Conservation (phyloP, 78 protist species). For the Tieghemostelium lacteum region DNA sequence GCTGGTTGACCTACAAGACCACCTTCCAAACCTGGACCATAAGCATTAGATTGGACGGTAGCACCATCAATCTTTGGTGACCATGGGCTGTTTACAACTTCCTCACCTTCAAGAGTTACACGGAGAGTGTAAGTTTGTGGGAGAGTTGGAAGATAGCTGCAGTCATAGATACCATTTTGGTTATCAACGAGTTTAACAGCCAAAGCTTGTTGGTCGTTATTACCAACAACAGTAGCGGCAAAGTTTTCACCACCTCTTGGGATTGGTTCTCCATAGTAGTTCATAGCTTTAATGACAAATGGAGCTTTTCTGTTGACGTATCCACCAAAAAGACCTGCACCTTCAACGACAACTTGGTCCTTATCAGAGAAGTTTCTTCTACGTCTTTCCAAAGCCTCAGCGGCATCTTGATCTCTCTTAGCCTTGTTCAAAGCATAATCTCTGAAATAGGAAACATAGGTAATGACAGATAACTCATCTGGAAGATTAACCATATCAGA, state of each 20-base stretch:
- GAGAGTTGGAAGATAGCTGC: slow-evolving; percentile 18
- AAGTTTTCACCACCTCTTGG: slow-evolving; percentile 80
- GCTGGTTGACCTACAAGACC: slow-evolving; percentile 73
- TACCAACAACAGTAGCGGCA: slow-evolving; percentile 66
- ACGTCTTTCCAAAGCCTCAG: slow-evolving; percentile 51
- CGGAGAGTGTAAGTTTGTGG: slow-evolving; percentile 76
- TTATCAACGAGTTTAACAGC: slow-evolving; percentile 63
- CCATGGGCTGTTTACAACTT: slow-evolving; percentile 72
- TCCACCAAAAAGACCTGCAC: slow-evolving; percentile 74
- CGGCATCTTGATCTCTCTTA: slow-evolving; percentile 45
- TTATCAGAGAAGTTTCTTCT: slow-evolving; percentile 52
- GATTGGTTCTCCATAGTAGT: slow-evolving; percentile 79
- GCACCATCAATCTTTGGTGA: slow-evolving; percentile 63
- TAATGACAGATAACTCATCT: slow-evolving; percentile 83
- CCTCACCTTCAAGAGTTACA: slow-evolving; percentile 42
- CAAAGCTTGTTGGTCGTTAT: slow-evolving; percentile 54
- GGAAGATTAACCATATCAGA: slow-evolving; percentile 77
- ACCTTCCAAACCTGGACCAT: slow-evolving; percentile 84
- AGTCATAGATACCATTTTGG: slow-evolving; percentile 63
- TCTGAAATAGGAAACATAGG: slow-evolving; percentile 81
- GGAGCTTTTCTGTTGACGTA: slow-evolving; percentile 47
- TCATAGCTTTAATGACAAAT: slow-evolving; percentile 72
- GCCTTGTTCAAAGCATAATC: slow-evolving; percentile 75
- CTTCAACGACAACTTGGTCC: slow-evolving; percentile 38
- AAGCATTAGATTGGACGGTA: slow-evolving; percentile 59